A percentile compares a stretch with the other conserved stretches of the same genome.
Evolutionary conservation across 495 filamentous ascomycete species (phyloP).

Genomic region (Neurospora hispaniola): DNA sequence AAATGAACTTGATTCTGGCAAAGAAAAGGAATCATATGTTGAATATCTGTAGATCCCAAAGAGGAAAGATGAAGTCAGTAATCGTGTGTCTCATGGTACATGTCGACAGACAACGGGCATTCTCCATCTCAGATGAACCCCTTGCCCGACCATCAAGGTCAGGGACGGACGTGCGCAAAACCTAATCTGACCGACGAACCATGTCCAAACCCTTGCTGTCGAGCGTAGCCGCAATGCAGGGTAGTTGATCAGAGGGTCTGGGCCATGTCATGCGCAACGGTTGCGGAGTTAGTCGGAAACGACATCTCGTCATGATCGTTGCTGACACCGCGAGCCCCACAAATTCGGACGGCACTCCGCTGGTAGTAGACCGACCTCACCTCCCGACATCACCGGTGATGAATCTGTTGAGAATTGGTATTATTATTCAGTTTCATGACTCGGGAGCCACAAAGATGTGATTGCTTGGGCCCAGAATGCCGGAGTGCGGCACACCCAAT

Average conservation of each 20-base stretch:
- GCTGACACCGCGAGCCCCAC: background rate
- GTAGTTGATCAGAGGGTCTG: constrained; percentile 14
- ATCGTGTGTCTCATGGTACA: background rate
- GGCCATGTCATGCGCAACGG: constrained; percentile 20
- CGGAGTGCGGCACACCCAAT: background rate
- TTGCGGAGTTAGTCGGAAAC: constrained; percentile 6
- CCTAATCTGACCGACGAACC: constrained; percentile 46
- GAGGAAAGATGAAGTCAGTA: background rate
- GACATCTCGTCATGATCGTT: constrained; percentile 7
- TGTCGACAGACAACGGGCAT: background rate
- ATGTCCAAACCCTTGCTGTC: constrained; percentile 13
- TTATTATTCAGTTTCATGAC: constrained; percentile 3
- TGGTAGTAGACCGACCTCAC: background rate
- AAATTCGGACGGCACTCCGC: background rate
- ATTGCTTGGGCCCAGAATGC: constrained; percentile 2
- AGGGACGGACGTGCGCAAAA: constrained; percentile 40
- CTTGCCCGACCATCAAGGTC: background rate
- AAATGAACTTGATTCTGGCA: constrained; percentile 4
- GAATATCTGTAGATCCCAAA: too few species aligned
- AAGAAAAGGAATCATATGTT: background rate
- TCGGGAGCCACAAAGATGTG: constrained; percentile 4
- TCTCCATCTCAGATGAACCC: background rate
- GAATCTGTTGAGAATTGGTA: background rate
- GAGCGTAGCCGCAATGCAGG: constrained; percentile 14
- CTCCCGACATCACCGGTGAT: background rate